phyloP scores from a whole-genome alignment of 1,284 basidiomycete genomes.

The Leccinum pallidistipes region DNA sequence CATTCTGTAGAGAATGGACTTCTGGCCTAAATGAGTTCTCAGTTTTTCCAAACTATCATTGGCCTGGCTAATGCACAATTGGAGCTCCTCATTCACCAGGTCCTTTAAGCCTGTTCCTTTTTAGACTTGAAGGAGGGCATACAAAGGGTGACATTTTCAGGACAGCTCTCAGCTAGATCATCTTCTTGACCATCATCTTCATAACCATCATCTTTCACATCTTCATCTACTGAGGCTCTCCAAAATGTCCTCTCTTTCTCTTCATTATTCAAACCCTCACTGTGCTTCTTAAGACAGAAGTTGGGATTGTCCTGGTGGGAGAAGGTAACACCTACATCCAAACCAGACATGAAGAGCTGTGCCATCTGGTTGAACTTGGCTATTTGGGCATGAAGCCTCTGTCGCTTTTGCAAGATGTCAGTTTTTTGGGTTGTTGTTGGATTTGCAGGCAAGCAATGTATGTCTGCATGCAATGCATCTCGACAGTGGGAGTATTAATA shows the following conservation, averaged over 20 bases:
- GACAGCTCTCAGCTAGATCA: background rate
- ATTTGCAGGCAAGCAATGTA: background rate
- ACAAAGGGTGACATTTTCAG: background rate
- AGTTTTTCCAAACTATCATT: background rate
- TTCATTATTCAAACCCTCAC: background rate
- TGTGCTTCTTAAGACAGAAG: background rate
- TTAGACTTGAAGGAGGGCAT: background rate
- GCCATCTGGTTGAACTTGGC: slow-evolving; percentile 5
- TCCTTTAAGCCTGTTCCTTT: background rate
- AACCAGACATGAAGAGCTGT: background rate
- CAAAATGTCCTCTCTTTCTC: background rate
- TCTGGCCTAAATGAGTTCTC: background rate
- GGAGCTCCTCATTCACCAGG: background rate
- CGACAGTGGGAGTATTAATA: background rate
- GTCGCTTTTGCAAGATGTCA: background rate
- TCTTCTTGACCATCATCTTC: background rate
- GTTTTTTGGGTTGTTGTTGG: background rate
- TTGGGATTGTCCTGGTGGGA: background rate
- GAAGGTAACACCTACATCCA: background rate
- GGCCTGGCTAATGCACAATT: background rate
- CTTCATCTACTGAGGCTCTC: background rate
- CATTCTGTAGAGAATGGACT: background rate
- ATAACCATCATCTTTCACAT: background rate
- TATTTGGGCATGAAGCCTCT: background rate
- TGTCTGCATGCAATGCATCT: background rate